Percentiles rank a stretch among this genome's conserved stretches.
Conservation (phyloP, 768 basidiomycete genomes). For the Auricularia sp. region DNA sequence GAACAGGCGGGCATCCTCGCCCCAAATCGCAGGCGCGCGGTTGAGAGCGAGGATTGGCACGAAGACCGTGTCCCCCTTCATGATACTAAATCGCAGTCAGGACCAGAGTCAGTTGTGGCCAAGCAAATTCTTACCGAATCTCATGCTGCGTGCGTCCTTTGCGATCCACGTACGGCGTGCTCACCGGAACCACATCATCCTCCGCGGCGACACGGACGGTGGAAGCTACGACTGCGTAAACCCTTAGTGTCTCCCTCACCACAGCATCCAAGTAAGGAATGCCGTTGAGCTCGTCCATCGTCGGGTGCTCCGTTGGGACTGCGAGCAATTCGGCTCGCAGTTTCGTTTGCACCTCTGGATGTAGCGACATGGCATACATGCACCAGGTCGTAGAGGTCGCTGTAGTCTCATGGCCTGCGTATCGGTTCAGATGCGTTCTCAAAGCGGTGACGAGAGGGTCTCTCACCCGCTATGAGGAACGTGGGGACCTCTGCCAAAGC, state of each 20-base stretch:
- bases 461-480: constrained; percentile 42
- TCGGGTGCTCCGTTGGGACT: constrained; percentile 44
- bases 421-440: too few relatives aligned
- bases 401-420: constrained; percentile 6
- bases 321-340: constrained; percentile 48
- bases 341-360: constrained; percentile 39
- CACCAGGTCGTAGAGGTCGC: constrained; percentile 44
- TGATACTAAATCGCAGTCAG: constrained; percentile 14
- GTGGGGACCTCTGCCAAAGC: constrained; percentile 43
- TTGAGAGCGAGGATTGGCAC: constrained; percentile 48
- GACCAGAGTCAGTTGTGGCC: too few relatives aligned
- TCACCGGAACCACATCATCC: constrained; percentile 45
- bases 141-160: constrained; percentile 30
- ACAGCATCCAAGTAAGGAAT: constrained; percentile 64
- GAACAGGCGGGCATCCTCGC: constrained; percentile 53
- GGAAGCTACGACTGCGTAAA: constrained; percentile 40
- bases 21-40: constrained; percentile 45
- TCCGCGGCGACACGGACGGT: constrained; percentile 35
- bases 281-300: constrained; percentile 57
- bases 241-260: constrained; percentile 47
- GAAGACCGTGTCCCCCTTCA: constrained; percentile 22
- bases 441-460: neutral
- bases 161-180: constrained; percentile 33
- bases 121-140: constrained; percentile 23
- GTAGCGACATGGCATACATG: constrained; percentile 41